Percentiles rank a stretch among this genome's conserved stretches.
phyloP scores from a whole-genome alignment of 768 basidiomycete genomes.

The Cystofilobasidium macerans region DNA sequence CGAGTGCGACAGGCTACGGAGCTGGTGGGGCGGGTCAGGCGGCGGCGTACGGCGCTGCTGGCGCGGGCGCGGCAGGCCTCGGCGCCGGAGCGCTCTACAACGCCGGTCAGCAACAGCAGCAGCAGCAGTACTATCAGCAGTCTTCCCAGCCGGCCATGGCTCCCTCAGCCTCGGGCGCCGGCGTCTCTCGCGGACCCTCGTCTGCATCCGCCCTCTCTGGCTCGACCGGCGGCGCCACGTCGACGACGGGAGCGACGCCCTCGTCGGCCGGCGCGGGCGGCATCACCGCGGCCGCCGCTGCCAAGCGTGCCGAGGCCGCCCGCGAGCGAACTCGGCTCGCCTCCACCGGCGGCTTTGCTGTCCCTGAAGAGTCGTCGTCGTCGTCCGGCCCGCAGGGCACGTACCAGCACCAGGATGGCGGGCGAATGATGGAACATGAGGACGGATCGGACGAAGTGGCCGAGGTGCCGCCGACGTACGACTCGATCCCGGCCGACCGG shows the following conservation, averaged over 20 bases:
- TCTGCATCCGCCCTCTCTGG: constrained; percentile 7
- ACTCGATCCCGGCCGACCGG: constrained; percentile 9
- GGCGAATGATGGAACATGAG: neutral
- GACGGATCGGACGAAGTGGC: neutral
- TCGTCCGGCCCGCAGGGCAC: neutral
- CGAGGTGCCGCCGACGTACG: constrained; percentile 24
- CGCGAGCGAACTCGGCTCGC: constrained; percentile 13
- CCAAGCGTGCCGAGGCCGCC: constrained; percentile 22
- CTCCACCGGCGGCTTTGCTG: constrained; percentile 4
- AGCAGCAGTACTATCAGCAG: too few relatives aligned
- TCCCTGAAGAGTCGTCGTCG: constrained; percentile 12
- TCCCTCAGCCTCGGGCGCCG: neutral
- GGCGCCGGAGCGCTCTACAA: constrained; percentile 15
- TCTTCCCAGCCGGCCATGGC: too few relatives aligned
- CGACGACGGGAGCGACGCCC: neutral
- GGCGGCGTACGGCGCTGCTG: constrained; percentile 5
- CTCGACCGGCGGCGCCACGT: constrained; percentile 9
- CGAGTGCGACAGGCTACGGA: neutral
- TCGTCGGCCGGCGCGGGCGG: constrained; percentile 8
- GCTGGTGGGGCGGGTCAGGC: neutral
- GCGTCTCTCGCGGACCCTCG: constrained; percentile 19
- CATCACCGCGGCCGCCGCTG: constrained; percentile 20
- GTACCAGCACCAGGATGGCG: constrained; percentile 20
- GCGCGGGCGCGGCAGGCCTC: neutral
- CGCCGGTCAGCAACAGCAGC: constrained; percentile 2